phyloP scores from a whole-genome alignment of 2,329 filamentous ascomycete genomes.

The Trichoderma oligosporum region DNA sequence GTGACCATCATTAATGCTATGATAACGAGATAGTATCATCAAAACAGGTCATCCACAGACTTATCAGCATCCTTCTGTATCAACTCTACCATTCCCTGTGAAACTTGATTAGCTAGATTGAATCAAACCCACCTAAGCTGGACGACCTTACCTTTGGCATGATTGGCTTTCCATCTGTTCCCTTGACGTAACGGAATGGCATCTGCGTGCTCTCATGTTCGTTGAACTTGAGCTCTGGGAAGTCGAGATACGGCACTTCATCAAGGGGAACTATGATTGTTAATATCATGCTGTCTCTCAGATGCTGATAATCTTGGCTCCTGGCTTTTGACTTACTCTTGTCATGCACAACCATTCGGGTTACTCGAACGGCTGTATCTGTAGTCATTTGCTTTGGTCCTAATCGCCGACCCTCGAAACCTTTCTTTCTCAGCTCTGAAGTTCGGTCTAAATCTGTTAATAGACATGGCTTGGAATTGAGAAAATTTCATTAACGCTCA shows the following conservation, averaged over 20 bases:
- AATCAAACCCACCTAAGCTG: not conserved
- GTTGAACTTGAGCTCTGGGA: conserved; percentile 84
- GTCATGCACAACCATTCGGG: conserved; percentile 80
- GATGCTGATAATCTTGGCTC: not conserved
- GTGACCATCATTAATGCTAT: not conserved
- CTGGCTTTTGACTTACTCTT: conserved; percentile 56
- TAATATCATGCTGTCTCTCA: conserved; percentile 15
- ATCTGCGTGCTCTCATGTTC: conserved; percentile 93
- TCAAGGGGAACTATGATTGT: conserved; percentile 63
- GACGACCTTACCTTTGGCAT: conserved; percentile 74
- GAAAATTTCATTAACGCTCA: conserved; percentile 40
- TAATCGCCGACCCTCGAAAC: conserved; percentile 80
- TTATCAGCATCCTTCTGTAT: conserved; percentile 95
- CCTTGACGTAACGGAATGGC: conserved; percentile 94
- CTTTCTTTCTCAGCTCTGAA: conserved; percentile 90
- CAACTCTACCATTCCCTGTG: conserved; percentile 86
- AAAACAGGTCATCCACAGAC: conserved; percentile 81
- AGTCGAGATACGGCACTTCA: conserved; percentile 77
- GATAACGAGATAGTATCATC: conserved; percentile 12
- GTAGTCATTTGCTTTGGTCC: conserved; percentile 98
- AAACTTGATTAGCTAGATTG: conserved; percentile 24
- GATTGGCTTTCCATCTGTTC: conserved; percentile 69
- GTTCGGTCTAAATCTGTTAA: conserved; percentile 67
- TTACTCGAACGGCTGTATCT: conserved; percentile 92
- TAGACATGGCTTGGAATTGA: not conserved